Evolutionary conservation across 2,329 filamentous ascomycete genomes (phyloP).

Genomic region (Colletotrichum melonis): DNA sequence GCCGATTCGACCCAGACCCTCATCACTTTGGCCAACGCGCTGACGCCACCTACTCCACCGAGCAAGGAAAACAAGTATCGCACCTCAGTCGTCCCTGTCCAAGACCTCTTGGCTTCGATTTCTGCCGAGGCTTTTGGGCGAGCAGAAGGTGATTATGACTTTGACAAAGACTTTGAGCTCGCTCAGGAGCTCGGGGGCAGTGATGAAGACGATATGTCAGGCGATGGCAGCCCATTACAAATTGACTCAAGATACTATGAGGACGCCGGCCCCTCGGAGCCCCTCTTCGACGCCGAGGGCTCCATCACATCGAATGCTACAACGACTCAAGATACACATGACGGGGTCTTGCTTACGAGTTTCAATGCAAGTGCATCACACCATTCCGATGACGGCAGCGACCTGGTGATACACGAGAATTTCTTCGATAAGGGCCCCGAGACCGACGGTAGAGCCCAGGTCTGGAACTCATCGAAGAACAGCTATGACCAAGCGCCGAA

Average conservation of each 20-base stretch:
- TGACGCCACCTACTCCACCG: slow-evolving; percentile 86
- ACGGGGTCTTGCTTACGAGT: slow-evolving; percentile 58
- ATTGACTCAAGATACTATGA: slow-evolving; percentile 61
- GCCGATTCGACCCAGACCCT: slow-evolving; percentile 97
- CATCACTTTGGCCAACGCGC: slow-evolving; percentile 79
- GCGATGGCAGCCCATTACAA: slow-evolving; percentile 49
- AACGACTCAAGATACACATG: slow-evolving; percentile 53
- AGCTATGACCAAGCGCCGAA: slow-evolving; percentile 76
- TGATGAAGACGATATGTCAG: slow-evolving; percentile 45
- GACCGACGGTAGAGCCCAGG: slow-evolving; percentile 75
- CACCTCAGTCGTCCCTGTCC: slow-evolving; percentile 85
- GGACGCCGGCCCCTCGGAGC: slow-evolving; percentile 54
- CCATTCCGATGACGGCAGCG: slow-evolving; percentile 64
- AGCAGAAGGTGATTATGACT: slow-evolving; percentile 70
- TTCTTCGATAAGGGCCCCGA: slow-evolving; percentile 76
- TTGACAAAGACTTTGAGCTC: slow-evolving; percentile 71
- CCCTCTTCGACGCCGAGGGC: slow-evolving; percentile 58
- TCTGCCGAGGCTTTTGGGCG: slow-evolving; percentile 83
- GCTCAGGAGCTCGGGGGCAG: slow-evolving; percentile 60
- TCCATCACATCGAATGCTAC: slow-evolving; percentile 54
- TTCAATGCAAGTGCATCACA: slow-evolving; percentile 45
- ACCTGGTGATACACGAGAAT: slow-evolving; percentile 80
- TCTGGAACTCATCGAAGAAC: slow-evolving; percentile 84
- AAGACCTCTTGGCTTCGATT: slow-evolving; percentile 91
- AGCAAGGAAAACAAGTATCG: slow-evolving; percentile 87